Evolutionary conservation across 495 filamentous ascomycete genomes (phyloP).

Genomic region (Hypomontagnella monticulosa): DNA sequence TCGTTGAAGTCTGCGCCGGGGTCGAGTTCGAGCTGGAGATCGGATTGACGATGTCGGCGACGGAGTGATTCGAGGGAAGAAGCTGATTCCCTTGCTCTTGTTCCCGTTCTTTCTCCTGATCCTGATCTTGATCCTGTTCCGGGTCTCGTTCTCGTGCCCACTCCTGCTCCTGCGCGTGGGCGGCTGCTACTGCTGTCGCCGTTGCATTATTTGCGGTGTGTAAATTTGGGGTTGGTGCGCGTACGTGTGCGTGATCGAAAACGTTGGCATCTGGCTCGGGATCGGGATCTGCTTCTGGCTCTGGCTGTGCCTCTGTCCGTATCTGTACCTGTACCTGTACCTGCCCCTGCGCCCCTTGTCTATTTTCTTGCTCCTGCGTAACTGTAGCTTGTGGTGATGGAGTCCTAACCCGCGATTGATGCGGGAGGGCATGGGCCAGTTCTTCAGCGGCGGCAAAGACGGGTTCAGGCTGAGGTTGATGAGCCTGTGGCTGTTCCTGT

Average conservation of each 20-base stretch:
- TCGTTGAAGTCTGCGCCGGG: conserved; percentile 17
- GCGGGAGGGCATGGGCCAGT: conserved; percentile 47
- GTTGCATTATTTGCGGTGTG: conserved; percentile 33
- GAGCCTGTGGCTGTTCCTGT: conserved; percentile 50
- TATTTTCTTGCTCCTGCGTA: conserved; percentile 41
- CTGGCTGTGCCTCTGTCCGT: conserved; percentile 17
- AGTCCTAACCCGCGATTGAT: conserved; percentile 38
- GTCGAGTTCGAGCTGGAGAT: conserved; percentile 21
- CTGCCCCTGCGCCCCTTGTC: conserved; percentile 40
- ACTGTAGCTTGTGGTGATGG: conserved; percentile 42
- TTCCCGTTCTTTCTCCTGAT: conserved; percentile 23
- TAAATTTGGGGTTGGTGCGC: conserved; percentile 30
- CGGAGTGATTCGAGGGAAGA: conserved; percentile 29
- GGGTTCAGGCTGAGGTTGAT: conserved; percentile 52
- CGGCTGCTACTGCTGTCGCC: conserved; percentile 34
- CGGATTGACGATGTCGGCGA: conserved; percentile 27
- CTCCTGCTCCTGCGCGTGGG: conserved; percentile 44
- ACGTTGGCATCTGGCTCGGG: conserved; percentile 21
- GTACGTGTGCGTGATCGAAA: conserved; percentile 30
- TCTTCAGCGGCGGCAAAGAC: conserved; percentile 49
- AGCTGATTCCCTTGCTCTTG: conserved; percentile 19
- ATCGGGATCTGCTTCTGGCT: not conserved
- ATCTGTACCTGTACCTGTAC: conserved; percentile 40
- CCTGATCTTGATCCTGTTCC: conserved; percentile 30
- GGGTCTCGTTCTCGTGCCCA: conserved; percentile 38